phyloP scores from a whole-genome alignment of 208 protist species.

The Crithidia fasciculata region DNA sequence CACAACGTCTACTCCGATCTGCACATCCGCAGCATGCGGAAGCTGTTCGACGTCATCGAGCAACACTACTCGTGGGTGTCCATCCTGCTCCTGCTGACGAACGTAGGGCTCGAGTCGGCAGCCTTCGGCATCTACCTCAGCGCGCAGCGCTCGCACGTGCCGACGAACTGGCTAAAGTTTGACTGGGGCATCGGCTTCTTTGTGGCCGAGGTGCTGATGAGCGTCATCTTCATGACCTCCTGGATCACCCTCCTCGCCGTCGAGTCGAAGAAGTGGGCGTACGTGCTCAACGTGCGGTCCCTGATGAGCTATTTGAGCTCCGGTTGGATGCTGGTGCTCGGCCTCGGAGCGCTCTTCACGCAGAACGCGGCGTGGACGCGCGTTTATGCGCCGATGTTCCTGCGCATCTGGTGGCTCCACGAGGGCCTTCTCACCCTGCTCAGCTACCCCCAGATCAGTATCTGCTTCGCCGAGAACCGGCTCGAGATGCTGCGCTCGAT shows the following conservation, averaged over 20 bases:
- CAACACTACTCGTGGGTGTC: slow-evolving; percentile 51
- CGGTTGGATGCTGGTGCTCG: slow-evolving; percentile 41
- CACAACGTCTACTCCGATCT: slow-evolving; percentile 30
- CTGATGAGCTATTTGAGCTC: slow-evolving; percentile 43
- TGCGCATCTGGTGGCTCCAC: slow-evolving; percentile 49
- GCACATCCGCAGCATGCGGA: slow-evolving; percentile 45
- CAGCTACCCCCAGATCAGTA: slow-evolving; percentile 43
- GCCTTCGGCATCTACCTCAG: slow-evolving; percentile 40
- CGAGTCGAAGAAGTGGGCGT: slow-evolving; percentile 32
- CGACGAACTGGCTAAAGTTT: slow-evolving; percentile 27
- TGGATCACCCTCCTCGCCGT: slow-evolving; percentile 38
- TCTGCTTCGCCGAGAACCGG: slow-evolving; percentile 43
- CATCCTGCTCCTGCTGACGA: slow-evolving; percentile 35
- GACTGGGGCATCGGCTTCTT: slow-evolving; percentile 39
- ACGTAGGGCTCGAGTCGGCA: slow-evolving; percentile 32
- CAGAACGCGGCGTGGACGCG: slow-evolving; percentile 28
- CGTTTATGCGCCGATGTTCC: slow-evolving; percentile 46
- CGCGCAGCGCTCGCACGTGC: slow-evolving; percentile 18
- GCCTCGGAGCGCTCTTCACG: slow-evolving; percentile 22
- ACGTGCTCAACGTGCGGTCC: slow-evolving; percentile 34
- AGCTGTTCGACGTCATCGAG: slow-evolving; percentile 55
- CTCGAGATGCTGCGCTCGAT: slow-evolving; percentile 42
- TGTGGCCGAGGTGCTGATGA: slow-evolving; percentile 33
- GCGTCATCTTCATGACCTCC: slow-evolving; percentile 34
- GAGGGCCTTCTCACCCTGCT: slow-evolving; percentile 39